Conservation (phyloP, 441 rosid species). For the Populus tomentosa region DNA sequence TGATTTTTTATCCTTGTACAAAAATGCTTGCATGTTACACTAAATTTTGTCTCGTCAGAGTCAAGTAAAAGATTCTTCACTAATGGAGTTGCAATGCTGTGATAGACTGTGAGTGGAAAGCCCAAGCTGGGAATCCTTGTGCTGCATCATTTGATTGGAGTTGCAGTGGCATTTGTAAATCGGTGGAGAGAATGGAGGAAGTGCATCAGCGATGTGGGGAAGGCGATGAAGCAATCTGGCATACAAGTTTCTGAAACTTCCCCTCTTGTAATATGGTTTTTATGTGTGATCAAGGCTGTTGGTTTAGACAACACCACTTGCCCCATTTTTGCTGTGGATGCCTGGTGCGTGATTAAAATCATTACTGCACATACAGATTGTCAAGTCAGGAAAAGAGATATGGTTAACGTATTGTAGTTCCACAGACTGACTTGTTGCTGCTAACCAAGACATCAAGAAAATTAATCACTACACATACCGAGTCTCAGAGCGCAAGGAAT, state of each 20-base stretch:
- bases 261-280: constrained; percentile 25
- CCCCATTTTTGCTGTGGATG: constrained; percentile 45
- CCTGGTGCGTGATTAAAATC: constrained; percentile 29
- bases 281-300: not conserved
- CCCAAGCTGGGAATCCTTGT: constrained; percentile 89
- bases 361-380: constrained; percentile 36
- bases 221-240: constrained; percentile 84
- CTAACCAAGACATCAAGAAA: not conserved
- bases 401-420: not conserved
- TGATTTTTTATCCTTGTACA: not conserved
- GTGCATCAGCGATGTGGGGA: constrained; percentile 94
- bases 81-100: constrained; percentile 8
- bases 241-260: constrained; percentile 58
- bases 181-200: constrained; percentile 84
- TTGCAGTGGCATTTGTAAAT: constrained; percentile 89
- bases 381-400: constrained; percentile 8
- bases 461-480: not conserved
- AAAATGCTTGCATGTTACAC: not conserved
- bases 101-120: constrained; percentile 93
- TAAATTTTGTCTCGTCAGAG: not conserved
- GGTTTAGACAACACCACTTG: constrained; percentile 19
- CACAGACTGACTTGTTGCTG: constrained; percentile 4
- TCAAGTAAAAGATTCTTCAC: not conserved
- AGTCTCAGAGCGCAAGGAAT: not conserved
- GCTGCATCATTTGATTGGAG: constrained; percentile 95